A percentile compares a stretch with the other conserved stretches of the same genome.
These are phyloP conservation scores for Rhizopus microsporus DNA, from an alignment of 371 early-diverging fungal species.

Conservation along the genomic window DNA sequence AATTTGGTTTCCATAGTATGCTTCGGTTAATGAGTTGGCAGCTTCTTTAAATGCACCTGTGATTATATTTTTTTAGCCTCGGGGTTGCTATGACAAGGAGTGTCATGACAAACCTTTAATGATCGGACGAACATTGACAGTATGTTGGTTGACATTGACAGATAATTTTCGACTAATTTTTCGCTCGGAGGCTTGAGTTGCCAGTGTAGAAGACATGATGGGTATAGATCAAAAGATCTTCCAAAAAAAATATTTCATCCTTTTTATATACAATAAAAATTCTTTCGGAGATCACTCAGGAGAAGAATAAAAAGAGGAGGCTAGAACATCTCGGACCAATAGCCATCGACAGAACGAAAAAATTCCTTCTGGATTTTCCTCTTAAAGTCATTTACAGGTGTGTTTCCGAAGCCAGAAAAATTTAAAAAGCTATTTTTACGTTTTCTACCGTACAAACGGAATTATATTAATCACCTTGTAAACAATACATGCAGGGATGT, in stretches of 20 bases:
- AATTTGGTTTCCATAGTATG: slow-evolving; percentile 28
- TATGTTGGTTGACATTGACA: slow-evolving; percentile 29
- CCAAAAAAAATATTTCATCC: background rate
- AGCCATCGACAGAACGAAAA: background rate
- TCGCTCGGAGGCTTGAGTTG: slow-evolving; percentile 13
- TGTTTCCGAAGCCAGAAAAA: too few species aligned
- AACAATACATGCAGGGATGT: too few species aligned
- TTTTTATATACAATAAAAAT: too few species aligned
- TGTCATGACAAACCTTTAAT: slow-evolving; percentile 33
- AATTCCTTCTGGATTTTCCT: too few species aligned
- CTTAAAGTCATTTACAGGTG: too few species aligned
- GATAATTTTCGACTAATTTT: slow-evolving; percentile 42
- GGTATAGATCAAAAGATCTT: background rate
- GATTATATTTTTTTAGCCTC: background rate
- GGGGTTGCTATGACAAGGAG: background rate
- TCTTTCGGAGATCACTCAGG: background rate
- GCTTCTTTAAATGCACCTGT: slow-evolving; percentile 53
- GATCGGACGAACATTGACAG: slow-evolving; percentile 43
- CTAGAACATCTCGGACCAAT: background rate
- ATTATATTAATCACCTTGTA: too few species aligned
- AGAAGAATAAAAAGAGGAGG: background rate
- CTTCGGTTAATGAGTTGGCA: slow-evolving; percentile 43
- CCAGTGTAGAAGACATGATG: background rate
- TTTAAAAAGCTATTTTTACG: too few species aligned
- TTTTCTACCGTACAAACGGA: too few species aligned